Evolutionary conservation across 208 protist species (phyloP), one percentile per base, ranked within the genome.

Genomic region (Crithidia brevicula): DNA sequence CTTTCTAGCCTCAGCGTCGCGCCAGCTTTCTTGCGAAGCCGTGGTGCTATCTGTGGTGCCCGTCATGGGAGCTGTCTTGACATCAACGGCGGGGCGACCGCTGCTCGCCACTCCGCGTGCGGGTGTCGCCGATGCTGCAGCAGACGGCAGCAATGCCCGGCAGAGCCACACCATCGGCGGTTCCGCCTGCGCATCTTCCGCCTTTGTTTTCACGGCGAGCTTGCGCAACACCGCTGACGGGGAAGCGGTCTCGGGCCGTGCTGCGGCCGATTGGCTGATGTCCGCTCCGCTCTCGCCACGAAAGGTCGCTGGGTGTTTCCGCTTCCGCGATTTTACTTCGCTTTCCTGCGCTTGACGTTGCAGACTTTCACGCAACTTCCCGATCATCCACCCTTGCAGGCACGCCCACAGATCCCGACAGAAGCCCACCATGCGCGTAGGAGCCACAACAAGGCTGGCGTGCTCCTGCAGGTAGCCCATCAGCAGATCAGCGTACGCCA

Each of bases 401-500:
- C 71, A 67, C 23, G 18, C n/a, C 52, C 73, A 71, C 16, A 82
- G 71, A 7, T 83, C 79, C 4, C 71, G 23, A 45, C 79, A 79
- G 45, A 85, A 83, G 27, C 43, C 18, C 10, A 88, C 83, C 22
- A 75, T 77, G 54, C 81, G 72, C 43, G 67, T 83, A 0, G 83
- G 81, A 18, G 83, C 78, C 40, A 94, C 72, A 53, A 74, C 64
- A 1, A 87, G 63, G 25, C 72, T 72, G 47, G 61, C 75, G 61
- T 90, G 79, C 56, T 91, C 83, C 58, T 78, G 72, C 33, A 94
- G 63, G 53, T 87, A 94, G 4, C 79, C 82, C 20, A 78, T 71
- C 31, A 94, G 43, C 4, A 73, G 66, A 56, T 94, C 88, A n/a
- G 77, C 77, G 60, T 94, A 76, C 18, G 85, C 74, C 88, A 94